phyloP scores from a whole-genome alignment of 1,284 basidiomycete genomes.

The Pholiota adiposa region DNA sequence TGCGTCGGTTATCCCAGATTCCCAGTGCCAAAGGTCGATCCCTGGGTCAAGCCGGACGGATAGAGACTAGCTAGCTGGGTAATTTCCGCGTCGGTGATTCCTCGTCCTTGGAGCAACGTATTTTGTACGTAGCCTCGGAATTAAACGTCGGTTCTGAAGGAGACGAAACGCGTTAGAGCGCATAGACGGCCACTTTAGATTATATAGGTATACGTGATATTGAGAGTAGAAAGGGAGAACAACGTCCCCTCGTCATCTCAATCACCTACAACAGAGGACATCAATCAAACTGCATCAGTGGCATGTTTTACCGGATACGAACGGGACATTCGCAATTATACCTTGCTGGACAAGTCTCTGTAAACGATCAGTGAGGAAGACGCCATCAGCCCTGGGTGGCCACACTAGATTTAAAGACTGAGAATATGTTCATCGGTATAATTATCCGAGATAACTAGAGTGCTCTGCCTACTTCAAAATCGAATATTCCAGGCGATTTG shows the following conservation, averaged over 20 bases:
- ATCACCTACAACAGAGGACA: constrained; percentile 32
- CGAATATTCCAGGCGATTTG: constrained; percentile 43
- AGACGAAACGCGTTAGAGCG: background rate
- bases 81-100: constrained; percentile 32
- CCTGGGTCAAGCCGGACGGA: constrained; percentile 44
- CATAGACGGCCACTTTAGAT: background rate
- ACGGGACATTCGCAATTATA: constrained; percentile 47
- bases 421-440: too few species aligned
- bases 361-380: constrained; percentile 48
- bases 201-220: constrained; percentile 43
- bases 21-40: constrained; percentile 55
- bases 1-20: constrained; percentile 42
- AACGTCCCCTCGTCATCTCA: constrained; percentile 55
- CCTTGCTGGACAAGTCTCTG: constrained; percentile 43
- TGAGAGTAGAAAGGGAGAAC: constrained; percentile 46
- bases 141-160: constrained; percentile 30
- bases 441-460: too few species aligned
- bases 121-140: constrained; percentile 41
- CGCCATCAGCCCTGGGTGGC: constrained; percentile 54
- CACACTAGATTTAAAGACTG: constrained; percentile 47
- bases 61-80: constrained; percentile 42
- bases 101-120: constrained; percentile 33
- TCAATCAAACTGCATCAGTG: background rate
- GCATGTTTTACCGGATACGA: constrained; percentile 41
- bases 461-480: too few species aligned